Base-by-base conservation (phyloP, 2,329 filamentous ascomycete species). In the Colletotrichum zoysiae region DNA sequence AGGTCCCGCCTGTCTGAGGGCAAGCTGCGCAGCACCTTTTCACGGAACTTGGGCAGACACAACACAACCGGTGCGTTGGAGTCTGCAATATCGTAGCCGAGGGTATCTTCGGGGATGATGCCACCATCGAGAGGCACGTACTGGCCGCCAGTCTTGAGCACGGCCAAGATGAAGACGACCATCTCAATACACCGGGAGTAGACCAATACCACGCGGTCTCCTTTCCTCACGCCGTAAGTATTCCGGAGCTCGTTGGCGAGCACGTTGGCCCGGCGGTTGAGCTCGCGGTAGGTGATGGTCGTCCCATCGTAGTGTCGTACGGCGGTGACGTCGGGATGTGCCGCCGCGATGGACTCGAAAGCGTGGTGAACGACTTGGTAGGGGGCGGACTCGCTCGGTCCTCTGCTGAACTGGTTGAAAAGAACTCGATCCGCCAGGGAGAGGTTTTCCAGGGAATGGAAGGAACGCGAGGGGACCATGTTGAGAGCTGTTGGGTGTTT, bases 51-150 rank as follows among this genome's bases (percentile, higher is more conserved):
- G 46, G 65, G 73, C 11, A 89, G 77, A 75, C 86, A 89, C 6
- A 89, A 77, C 20, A 87, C 80, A 38, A 86, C 80, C 5, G 78
- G 76, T 8, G 84, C 81, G 16, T 79, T 78, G 2, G 86, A 84
- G 74, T 89, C 82, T 40, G 64, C 77, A 58, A 89, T 80, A 35
- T 89, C 87, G 67, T 86, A 84, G 33, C 79, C 78, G 35, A 90
- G 80, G 3, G 84, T 84, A 23, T 81, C 79, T 61, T 86, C 84
- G 0, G 86, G 81, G 12, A 86, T 84, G 42, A 88, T 82, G 7
- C 86, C 85, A 46, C 88, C 88, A 72, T 91, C 89, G 2, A 90
- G 82, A 3, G 88, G 88, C 6, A 90, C 83, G 75, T 90, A 90
- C 74, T 90, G 88, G 18, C 85, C 88, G 26, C 88, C 88, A 59